Base-by-base conservation (phyloP, 2,329 filamentous ascomycete genomes). In the Peltaster fructicola region DNA sequence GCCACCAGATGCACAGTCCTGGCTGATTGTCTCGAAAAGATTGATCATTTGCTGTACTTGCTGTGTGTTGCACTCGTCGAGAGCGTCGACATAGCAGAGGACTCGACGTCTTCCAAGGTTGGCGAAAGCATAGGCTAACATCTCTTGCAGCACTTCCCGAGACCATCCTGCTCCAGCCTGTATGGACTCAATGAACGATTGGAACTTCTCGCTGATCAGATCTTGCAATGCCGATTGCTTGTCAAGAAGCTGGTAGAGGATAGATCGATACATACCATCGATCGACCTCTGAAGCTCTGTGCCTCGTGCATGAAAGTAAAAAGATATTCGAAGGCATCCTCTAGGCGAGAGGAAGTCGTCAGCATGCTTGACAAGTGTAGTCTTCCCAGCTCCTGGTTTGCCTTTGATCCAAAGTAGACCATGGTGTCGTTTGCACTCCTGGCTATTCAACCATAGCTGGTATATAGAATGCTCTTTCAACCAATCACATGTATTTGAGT, bases 391-490 rank as follows among this genome's bases (percentile, higher is more conserved):
- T 4, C 26, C 26, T 20, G 26, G 20, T 4, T 27, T 27, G 3
- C 26, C 21, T 14, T 27, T 27, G 16, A 27, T 27, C 26, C 26
- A 27, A 6, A 27, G 13, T 4, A 27, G 12, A 3, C 26, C 9
- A 10, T 12, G 5, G 13, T 8, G 22, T 8, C n/a, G 17, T 3
- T 7, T n/a, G 8, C 5, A n/a, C n/a, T n/a, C n/a, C n/a, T n/a
- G n/a, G n/a, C n/a, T n/a, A n/a, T n/a, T n/a, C n/a, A n/a, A n/a
- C n/a, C n/a, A n/a, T n/a, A n/a, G n/a, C n/a, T n/a, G n/a, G n/a
- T n/a, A n/a, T n/a, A n/a, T n/a, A n/a, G n/a, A n/a, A n/a, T n/a
- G n/a, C n/a, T n/a, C n/a, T n/a, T n/a, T n/a, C n/a, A 24, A 7
- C 23, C 23, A 24, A 7, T 16, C 15, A n/a, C 23, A 24, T 4